These are phyloP conservation scores for Psilocybe subaeruginosa DNA, from an alignment of 768 basidiomycete species.

Conservation along the genomic window DNA sequence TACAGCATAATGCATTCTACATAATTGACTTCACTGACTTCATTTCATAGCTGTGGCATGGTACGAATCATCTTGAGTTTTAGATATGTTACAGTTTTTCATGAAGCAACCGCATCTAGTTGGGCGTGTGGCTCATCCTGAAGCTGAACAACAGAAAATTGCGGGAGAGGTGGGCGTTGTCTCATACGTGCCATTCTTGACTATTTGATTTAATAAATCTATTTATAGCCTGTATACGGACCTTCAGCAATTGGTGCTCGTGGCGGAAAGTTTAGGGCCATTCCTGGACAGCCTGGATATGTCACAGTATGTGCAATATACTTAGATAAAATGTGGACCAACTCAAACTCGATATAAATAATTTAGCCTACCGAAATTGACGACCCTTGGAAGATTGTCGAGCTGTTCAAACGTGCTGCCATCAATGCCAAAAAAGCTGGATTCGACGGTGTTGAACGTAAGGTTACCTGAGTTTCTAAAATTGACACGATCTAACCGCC, in stretches of 20 bases:
- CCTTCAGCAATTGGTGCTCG: constrained; percentile 46
- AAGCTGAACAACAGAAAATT: constrained; percentile 39
- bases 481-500: not conserved
- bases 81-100: not conserved
- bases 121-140: constrained; percentile 39
- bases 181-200: too few relatives aligned
- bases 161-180: constrained; percentile 31
- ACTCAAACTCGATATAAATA: too few relatives aligned
- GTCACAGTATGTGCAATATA: constrained; percentile 34
- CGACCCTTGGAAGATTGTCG: constrained; percentile 42
- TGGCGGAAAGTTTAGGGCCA: constrained; percentile 40
- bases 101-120: constrained; percentile 20
- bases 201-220: not conserved
- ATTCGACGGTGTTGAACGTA: constrained; percentile 57
- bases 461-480: constrained; percentile 8
- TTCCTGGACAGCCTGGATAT: constrained; percentile 41
- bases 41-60: constrained; percentile 35
- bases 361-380: constrained; percentile 39
- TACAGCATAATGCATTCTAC: constrained; percentile 6
- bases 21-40: not conserved
- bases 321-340: too few relatives aligned
- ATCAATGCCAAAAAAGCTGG: constrained; percentile 53
- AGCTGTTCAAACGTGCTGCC: constrained; percentile 45
- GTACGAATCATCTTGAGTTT: constrained; percentile 22
- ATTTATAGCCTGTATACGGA: constrained; percentile 42